phyloP scores from a whole-genome alignment of 352 stramenopile species.

The Phytophthora podocarpi region DNA sequence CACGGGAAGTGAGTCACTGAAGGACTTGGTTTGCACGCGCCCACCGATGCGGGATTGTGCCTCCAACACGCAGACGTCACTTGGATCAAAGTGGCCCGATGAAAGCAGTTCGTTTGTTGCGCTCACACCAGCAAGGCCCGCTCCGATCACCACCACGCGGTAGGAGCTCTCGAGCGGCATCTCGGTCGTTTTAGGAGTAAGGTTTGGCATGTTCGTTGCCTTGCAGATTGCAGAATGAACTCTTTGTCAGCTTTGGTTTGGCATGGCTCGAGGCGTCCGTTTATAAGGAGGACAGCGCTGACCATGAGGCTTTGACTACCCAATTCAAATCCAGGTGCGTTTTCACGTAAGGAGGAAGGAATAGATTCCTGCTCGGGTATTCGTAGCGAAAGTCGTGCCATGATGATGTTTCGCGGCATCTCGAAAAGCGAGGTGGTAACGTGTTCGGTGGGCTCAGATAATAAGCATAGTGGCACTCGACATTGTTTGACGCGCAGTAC shows the following conservation, averaged over 20 bases:
- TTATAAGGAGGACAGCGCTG: not conserved
- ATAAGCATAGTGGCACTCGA: not conserved
- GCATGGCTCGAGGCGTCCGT: not conserved
- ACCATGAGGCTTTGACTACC: not conserved
- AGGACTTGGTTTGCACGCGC: conserved; percentile 55
- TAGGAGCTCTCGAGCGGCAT: conserved; percentile 18
- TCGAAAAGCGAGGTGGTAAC: conserved; percentile 8
- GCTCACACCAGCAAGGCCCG: conserved; percentile 54
- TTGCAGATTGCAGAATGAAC: conserved; percentile 35
- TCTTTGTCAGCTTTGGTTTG: conserved; percentile 3
- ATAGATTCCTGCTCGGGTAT: too few relatives aligned
- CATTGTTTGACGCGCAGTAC: conserved; percentile 5
- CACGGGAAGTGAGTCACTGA: conserved; percentile 48
- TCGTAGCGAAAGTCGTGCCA: not conserved
- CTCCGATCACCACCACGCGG: conserved; percentile 58
- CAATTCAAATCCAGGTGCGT: not conserved
- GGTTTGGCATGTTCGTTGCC: conserved; percentile 23
- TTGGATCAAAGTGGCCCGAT: conserved; percentile 32
- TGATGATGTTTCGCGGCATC: conserved; percentile 29
- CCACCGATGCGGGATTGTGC: conserved; percentile 55
- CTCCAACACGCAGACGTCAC: conserved; percentile 57
- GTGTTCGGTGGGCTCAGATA: not conserved
- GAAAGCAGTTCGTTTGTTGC: conserved; percentile 49
- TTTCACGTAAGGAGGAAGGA: not conserved
- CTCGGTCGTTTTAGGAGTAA: conserved; percentile 13